phyloP scores from a whole-genome alignment of 2,329 filamentous ascomycete species.

The Clarireedia homoeocarpa region DNA sequence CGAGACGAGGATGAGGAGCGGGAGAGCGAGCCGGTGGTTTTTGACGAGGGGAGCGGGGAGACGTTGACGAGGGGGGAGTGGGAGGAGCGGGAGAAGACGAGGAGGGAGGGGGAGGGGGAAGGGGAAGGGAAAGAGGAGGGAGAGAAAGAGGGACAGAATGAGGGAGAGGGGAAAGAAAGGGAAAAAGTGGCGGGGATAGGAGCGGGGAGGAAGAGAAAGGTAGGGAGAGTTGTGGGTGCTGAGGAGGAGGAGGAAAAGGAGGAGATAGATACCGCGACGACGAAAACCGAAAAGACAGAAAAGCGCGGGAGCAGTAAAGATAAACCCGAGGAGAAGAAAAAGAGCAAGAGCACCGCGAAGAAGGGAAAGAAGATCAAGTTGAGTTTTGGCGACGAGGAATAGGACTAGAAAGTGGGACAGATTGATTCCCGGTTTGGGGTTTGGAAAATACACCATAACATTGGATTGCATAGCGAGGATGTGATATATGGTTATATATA shows the following conservation, averaged over 20 bases:
- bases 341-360: constrained; percentile 29
- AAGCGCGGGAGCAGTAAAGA: not conserved
- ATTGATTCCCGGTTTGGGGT: not conserved
- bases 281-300: not conserved
- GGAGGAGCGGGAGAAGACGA: constrained; percentile 27
- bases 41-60: constrained; percentile 65
- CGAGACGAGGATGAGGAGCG: constrained; percentile 59
- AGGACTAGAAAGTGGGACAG: not conserved
- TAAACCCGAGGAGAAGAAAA: constrained; percentile 18
- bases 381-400: constrained; percentile 57
- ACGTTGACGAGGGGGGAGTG: constrained; percentile 32
- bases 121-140: not conserved
- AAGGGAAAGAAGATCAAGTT: constrained; percentile 54
- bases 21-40: constrained; percentile 68
- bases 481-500: not conserved
- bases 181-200: constrained; percentile 36
- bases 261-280: no score
- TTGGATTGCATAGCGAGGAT: not conserved
- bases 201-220: constrained; percentile 46
- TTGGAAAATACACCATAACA: not conserved
- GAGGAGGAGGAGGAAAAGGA: constrained; percentile 15
- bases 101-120: constrained; percentile 15
- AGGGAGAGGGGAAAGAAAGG: constrained; percentile 35
- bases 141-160: constrained; percentile 21
- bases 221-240: constrained; percentile 41